Conservation (phyloP, 192 early-diverging fungal genomes). For the Coemansia sp. region DNA sequence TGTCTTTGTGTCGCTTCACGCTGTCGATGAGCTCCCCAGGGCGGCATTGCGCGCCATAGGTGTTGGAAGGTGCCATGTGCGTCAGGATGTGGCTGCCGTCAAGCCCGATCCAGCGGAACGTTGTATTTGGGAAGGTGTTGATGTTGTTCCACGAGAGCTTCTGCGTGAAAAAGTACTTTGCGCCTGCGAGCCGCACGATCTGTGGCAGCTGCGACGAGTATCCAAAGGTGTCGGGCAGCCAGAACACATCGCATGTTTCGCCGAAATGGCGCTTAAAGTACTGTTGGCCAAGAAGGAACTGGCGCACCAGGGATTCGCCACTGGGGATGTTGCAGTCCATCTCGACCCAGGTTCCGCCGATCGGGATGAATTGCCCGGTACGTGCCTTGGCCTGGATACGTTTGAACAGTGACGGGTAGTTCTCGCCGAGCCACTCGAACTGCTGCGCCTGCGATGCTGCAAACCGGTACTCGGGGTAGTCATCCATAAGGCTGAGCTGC, state of each 20-base stretch:
- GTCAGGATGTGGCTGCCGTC: slow-evolving; percentile 82
- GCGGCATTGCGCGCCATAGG: slow-evolving; percentile 69
- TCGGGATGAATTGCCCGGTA: slow-evolving; percentile 80
- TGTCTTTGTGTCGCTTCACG: slow-evolving; percentile 84
- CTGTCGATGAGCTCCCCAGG: slow-evolving; percentile 64
- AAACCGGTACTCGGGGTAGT: slow-evolving; percentile 88
- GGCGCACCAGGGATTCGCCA: slow-evolving; percentile 87
- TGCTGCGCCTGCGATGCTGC: slow-evolving; percentile 94
- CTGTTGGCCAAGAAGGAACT: slow-evolving; percentile 90
- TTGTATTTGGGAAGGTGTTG: slow-evolving; percentile 95
- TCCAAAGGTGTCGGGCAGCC: slow-evolving; percentile 93
- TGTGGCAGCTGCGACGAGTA: slow-evolving; percentile 90
- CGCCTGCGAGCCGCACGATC: slow-evolving; percentile 71
- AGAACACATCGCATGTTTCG: slow-evolving; percentile 71
- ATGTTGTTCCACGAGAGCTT: slow-evolving; percentile 99
- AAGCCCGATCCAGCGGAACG: slow-evolving; percentile 90
- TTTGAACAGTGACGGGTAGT: slow-evolving; percentile 83
- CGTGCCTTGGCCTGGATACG: slow-evolving; percentile 69
- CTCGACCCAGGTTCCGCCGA: slow-evolving; percentile 96
- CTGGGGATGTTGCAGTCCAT: slow-evolving; percentile 98
- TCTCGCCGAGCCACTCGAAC: slow-evolving; percentile 82
- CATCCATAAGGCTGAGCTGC: slow-evolving; percentile 77
- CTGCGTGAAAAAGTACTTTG: slow-evolving; percentile 97
- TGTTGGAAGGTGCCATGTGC: slow-evolving; percentile 88
- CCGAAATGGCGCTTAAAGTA: slow-evolving; percentile 83